Conservation (phyloP, 192 early-diverging fungal genomes). For the Diversispora epigaea region DNA sequence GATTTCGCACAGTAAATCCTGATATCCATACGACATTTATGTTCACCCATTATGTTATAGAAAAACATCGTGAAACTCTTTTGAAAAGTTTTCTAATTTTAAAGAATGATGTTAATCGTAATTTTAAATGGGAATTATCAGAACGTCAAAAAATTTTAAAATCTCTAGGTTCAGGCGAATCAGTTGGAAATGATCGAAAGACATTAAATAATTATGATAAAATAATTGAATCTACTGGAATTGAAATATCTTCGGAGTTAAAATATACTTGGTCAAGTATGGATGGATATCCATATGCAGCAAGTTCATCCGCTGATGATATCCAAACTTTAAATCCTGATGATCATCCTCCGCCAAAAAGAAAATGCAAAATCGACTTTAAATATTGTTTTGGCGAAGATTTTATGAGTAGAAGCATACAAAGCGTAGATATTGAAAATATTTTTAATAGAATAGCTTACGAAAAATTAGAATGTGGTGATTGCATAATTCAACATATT, state of each 20-base stretch:
- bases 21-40: slow-evolving; percentile 41
- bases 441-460: slow-evolving; percentile 38
- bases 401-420: slow-evolving; percentile 12
- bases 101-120: slow-evolving; percentile 38
- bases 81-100: slow-evolving; percentile 39
- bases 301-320: too few species aligned
- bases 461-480: slow-evolving; percentile 39
- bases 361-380: slow-evolving; percentile 29
- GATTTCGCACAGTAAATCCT: slow-evolving; percentile 35
- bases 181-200: not conserved
- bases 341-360: not conserved
- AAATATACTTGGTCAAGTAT: slow-evolving; percentile 28
- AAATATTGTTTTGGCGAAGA: slow-evolving; percentile 31
- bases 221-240: slow-evolving; percentile 10
- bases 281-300: slow-evolving; percentile 39
- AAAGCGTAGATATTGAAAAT: slow-evolving; percentile 1
- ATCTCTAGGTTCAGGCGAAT: slow-evolving; percentile 15
- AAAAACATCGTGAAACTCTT: slow-evolving; percentile 39
- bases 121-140: slow-evolving; percentile 34
- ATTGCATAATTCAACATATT: slow-evolving; percentile 40
- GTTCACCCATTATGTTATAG: slow-evolving; percentile 44
- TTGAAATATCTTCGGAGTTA: slow-evolving; percentile 1
- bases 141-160: slow-evolving; percentile 37
- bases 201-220: not conserved
- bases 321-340: not conserved